Conservation (phyloP, 2,329 filamentous ascomycete species). For the Colletotrichum noveboracense region DNA sequence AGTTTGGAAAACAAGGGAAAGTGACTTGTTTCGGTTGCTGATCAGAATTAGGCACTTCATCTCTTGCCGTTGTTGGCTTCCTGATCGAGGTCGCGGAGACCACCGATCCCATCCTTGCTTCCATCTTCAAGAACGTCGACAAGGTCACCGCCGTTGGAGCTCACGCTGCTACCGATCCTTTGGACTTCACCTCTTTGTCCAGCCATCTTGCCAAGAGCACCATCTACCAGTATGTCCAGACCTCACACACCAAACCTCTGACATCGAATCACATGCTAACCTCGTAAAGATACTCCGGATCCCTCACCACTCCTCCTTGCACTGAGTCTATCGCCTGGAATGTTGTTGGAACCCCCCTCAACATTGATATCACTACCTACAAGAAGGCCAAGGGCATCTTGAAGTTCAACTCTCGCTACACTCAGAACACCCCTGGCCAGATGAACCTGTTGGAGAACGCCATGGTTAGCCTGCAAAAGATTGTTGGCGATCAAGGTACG, state of each 20-base stretch:
- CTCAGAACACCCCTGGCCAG: constrained; percentile 53
- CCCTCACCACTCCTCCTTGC: constrained; percentile 70
- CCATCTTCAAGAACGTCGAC: constrained; percentile 41
- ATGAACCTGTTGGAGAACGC: constrained; percentile 44
- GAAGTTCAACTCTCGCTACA: constrained; percentile 61
- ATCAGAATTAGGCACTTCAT: constrained; percentile 25
- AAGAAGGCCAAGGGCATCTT: constrained; percentile 56
- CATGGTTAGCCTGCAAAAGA: constrained; percentile 9
- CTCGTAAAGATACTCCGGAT: constrained; percentile 54
- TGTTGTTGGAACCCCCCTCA: constrained; percentile 51
- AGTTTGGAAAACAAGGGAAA: background rate
- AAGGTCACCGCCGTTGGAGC: constrained; percentile 44
- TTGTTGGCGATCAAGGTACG: background rate
- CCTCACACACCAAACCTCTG: background rate
- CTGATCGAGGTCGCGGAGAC: constrained; percentile 37
- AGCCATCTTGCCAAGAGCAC: constrained; percentile 38
- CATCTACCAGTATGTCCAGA: constrained; percentile 41
- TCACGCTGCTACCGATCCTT: constrained; percentile 35
- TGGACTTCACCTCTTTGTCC: constrained; percentile 49
- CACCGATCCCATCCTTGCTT: constrained; percentile 34
- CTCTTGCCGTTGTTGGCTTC: constrained; percentile 42
- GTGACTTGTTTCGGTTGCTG: constrained; percentile 17
- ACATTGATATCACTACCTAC: constrained; percentile 54
- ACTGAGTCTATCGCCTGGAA: constrained; percentile 60
- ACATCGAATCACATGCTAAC: background rate